Conservation (phyloP, 1,139 yeast genomes). For the Yamadazyma epiphylla region DNA sequence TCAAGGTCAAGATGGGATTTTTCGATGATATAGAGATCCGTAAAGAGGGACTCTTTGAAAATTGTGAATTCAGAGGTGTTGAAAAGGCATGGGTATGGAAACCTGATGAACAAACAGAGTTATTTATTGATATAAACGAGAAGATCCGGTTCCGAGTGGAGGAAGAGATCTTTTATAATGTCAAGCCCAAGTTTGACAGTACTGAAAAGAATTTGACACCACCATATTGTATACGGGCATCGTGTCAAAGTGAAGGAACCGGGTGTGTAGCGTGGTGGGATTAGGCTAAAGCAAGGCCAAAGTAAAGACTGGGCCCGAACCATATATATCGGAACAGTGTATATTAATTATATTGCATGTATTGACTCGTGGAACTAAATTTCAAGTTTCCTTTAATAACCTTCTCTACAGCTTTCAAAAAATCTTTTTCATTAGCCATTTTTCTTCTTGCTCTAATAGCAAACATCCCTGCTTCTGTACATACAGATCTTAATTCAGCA, state of each 20-base stretch:
- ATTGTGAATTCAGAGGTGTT: conserved; percentile 60
- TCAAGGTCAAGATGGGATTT: conserved; percentile 77
- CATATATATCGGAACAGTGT: not conserved
- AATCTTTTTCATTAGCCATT: conserved; percentile 97
- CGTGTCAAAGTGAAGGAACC: conserved; percentile 95
- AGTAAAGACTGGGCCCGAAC: too few relatives aligned
- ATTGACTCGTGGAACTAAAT: conserved; percentile 93
- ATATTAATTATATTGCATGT: conserved; percentile 86
- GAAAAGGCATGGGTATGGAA: conserved; percentile 97
- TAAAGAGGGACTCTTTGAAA: conserved; percentile 72
- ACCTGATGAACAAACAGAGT: conserved; percentile 65
- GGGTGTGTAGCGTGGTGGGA: conserved; percentile 98
- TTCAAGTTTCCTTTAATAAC: conserved; percentile 98
- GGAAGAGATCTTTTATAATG: conserved; percentile 78
- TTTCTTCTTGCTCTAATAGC: conserved; percentile 97
- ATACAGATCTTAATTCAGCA: conserved; percentile 93
- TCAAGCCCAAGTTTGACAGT: conserved; percentile 68
- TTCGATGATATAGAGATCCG: conserved; percentile 93
- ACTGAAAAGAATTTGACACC: conserved; percentile 45
- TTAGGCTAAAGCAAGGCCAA: too few relatives aligned
- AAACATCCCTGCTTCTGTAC: conserved; percentile 99
- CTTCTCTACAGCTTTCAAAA: conserved; percentile 94
- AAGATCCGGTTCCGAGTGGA: conserved; percentile 88
- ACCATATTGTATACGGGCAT: conserved; percentile 81
- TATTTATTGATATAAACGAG: conserved; percentile 86